phyloP scores from a whole-genome alignment of 306 rosid species.

The Castanea mollissima region DNA sequence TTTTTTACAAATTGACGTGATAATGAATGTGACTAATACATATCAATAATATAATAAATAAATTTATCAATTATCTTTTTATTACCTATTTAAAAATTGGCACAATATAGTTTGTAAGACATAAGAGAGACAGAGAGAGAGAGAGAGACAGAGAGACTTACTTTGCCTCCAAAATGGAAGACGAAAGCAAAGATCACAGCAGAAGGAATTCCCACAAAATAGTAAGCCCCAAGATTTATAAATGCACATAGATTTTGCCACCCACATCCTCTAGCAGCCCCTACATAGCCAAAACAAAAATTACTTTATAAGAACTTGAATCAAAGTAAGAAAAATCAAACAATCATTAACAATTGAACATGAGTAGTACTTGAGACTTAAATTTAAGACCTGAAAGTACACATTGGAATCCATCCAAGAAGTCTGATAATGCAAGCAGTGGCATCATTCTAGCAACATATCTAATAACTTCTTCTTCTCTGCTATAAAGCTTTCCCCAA shows the following conservation, averaged over 20 bases:
- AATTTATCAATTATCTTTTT: too few species aligned
- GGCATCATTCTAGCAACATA: conserved; percentile 60
- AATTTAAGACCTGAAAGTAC: conserved; percentile 52
- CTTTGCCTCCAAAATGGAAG: conserved; percentile 52
- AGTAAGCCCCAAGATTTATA: conserved; percentile 62
- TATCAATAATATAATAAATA: too few species aligned
- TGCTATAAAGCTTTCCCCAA: conserved; percentile 61
- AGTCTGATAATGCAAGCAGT: conserved; percentile 54
- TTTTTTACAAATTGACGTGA: too few species aligned
- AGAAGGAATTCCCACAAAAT: conserved; percentile 56
- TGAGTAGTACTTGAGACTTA: neutral
- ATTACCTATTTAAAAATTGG: too few species aligned
- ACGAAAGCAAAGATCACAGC: conserved; percentile 48
- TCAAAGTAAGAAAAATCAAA: neutral
- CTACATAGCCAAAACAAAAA: conserved; percentile 22
- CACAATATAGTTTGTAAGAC: too few species aligned
- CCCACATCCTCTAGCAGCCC: conserved; percentile 75
- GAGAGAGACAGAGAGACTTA: conserved; percentile 7
- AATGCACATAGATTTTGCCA: conserved; percentile 62
- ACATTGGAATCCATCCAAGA: conserved; percentile 66
- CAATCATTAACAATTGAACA: neutral
- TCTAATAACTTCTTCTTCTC: conserved; percentile 42
- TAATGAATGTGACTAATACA: too few species aligned
- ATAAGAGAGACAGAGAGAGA: neutral
- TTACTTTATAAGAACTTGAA: neutral